Evolutionary conservation across 495 filamentous ascomycete species (phyloP), one percentile per base, ranked within the genome.

Genomic region (Aspergillus saccharolyticus): DNA sequence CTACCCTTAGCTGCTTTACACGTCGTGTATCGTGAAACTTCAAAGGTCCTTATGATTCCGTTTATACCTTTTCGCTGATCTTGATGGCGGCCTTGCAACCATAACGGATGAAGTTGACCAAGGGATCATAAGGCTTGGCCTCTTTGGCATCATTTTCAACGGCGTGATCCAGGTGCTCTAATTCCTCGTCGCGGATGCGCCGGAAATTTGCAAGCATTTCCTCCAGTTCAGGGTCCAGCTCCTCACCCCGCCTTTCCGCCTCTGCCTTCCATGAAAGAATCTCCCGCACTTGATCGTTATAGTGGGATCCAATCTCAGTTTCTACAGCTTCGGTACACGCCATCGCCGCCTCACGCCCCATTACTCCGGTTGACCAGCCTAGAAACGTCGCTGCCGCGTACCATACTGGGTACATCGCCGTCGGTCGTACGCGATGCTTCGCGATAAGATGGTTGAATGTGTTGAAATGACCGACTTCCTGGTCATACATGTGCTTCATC

Each of bases 301-400:
- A 98, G 71, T 98, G 94, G 16, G 82, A 83, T 0, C 95, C 94
- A 61, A 98, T 98, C 77, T 97, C 94, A 25, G 95, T 98, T 76
- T 98, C 94, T 25, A 98, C 91, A 5, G 94, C 94, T 74, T 98
- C 94, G 12, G 94, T 98, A 67, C 94, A 98, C 20, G 95, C 94
- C 94, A 98, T 98, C 3, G 94, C 91, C 0, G 94, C 93, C 74
- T 97, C 93, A 42, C 89, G 83, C 0, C 95, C 91, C 79, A 97
- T 79, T n/a, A 91, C 69, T 0, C 85, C 94, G 1, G 94, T 98
- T 3, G 82, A 81, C 88, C 95, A 96, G 15, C 94, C 94, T 3
- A 98, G 73, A 2, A 86, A 88, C 0, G 90, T 86, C 12, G 95
- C 89, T 0, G 91, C 84, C 12, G 83, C 78, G n/a, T 84, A 80